Evolutionary conservation across 2,329 filamentous ascomycete genomes (phyloP).

Genomic region (Claviceps sp.): DNA sequence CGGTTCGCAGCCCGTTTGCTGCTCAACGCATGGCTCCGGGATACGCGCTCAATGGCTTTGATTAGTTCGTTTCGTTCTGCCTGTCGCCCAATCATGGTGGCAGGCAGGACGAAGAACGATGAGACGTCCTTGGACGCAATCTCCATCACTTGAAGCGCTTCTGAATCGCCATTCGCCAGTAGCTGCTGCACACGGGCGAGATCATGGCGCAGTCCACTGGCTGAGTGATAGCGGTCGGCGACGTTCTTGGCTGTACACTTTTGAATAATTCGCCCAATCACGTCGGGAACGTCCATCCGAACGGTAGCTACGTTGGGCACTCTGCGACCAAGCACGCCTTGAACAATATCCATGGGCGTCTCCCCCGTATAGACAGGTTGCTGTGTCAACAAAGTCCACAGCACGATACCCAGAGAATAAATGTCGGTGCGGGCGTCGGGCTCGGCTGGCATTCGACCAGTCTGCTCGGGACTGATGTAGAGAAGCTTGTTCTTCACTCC

Average conservation of each 20-base stretch:
- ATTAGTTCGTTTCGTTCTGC: conserved; percentile 58
- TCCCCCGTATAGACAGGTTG: conserved; percentile 67
- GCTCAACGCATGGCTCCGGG: conserved; percentile 45
- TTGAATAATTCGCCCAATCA: conserved; percentile 69
- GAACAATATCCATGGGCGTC: conserved; percentile 78
- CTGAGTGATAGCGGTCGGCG: conserved; percentile 77
- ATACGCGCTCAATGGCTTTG: conserved; percentile 62
- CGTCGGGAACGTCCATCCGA: conserved; percentile 72
- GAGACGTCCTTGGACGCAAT: conserved; percentile 79
- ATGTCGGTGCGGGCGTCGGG: conserved; percentile 89
- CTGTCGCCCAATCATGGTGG: conserved; percentile 65
- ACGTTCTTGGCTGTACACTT: conserved; percentile 88
- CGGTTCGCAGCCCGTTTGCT: conserved; percentile 28
- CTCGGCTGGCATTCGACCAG: conserved; percentile 81
- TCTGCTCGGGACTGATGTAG: conserved; percentile 91
- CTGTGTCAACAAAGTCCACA: conserved; percentile 75
- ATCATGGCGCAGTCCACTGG: conserved; percentile 74
- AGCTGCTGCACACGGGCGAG: conserved; percentile 60
- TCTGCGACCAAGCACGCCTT: conserved; percentile 69
- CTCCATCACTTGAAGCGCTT: conserved; percentile 57
- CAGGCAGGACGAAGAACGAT: conserved; percentile 80
- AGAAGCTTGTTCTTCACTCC: conserved; percentile 81
- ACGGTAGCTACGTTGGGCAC: conserved; percentile 65
- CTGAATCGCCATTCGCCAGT: conserved; percentile 59
- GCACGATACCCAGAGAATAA: conserved; percentile 78